Evolutionary conservation across 768 basidiomycete genomes (phyloP).

Genomic region (Leccinum aurantiacum): DNA sequence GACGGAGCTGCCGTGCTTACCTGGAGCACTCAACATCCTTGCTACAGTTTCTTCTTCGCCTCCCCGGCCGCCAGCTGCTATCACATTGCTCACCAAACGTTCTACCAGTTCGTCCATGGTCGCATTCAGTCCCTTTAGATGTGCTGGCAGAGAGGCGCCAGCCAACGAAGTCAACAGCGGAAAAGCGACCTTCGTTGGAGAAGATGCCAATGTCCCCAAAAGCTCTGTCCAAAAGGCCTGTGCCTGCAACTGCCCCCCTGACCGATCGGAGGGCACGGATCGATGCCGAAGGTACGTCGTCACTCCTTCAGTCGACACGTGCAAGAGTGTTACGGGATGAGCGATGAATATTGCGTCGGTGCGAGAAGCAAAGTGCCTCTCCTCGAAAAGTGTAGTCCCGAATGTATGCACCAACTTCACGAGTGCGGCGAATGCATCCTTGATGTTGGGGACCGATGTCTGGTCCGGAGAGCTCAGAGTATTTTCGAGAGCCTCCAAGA

Average conservation of each 20-base stretch:
- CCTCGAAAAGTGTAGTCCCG: constrained; percentile 48
- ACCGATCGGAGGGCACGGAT: constrained; percentile 7
- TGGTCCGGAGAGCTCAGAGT: constrained; percentile 9
- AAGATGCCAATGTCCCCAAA: constrained; percentile 41
- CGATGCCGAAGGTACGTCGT: constrained; percentile 48
- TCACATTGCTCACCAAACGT: constrained; percentile 11
- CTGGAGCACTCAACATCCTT: constrained; percentile 19
- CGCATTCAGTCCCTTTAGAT: constrained; percentile 43
- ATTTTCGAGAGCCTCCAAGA: constrained; percentile 29
- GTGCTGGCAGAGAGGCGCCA: constrained; percentile 40
- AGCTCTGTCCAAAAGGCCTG: constrained; percentile 33
- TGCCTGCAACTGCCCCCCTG: constrained; percentile 9
- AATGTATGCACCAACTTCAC: constrained; percentile 53
- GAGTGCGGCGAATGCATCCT: constrained; percentile 28
- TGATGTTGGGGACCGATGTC: not conserved
- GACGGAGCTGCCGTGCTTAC: constrained; percentile 17
- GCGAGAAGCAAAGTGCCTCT: constrained; percentile 39
- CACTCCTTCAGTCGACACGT: constrained; percentile 43
- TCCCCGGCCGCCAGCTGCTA: not conserved
- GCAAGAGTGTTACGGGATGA: constrained; percentile 42
- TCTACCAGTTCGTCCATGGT: constrained; percentile 48
- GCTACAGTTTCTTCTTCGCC: constrained; percentile 1
- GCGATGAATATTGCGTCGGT: constrained; percentile 45
- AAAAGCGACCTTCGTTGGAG: constrained; percentile 32
- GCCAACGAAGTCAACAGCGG: constrained; percentile 44